Evolutionary conservation across 1,284 basidiomycete genomes (phyloP).

Genomic region (Cryptococcus depauperatus): DNA sequence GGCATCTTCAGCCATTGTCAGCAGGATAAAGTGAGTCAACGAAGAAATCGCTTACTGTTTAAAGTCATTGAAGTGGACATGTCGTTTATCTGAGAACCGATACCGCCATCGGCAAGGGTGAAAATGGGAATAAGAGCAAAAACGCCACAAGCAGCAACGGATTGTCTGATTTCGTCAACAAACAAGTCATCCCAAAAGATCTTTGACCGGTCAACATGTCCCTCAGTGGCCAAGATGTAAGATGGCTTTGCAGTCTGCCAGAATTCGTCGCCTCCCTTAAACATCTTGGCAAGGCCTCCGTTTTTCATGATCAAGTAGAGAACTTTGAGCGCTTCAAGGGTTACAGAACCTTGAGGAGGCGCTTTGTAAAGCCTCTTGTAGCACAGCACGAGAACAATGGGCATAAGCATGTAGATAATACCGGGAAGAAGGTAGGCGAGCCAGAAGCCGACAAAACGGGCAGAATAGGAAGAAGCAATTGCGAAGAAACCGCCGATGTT

Average conservation of each 20-base stretch:
- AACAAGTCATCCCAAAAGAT: conserved; percentile 49
- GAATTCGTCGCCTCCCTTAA: conserved; percentile 37
- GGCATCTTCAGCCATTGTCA: conserved; percentile 12
- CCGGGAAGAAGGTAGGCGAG: conserved; percentile 48
- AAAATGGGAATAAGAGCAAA: conserved; percentile 48
- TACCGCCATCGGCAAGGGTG: conserved; percentile 47
- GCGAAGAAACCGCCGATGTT: conserved; percentile 43
- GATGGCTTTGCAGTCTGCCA: conserved; percentile 47
- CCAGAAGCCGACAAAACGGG: conserved; percentile 45
- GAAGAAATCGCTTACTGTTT: conserved; percentile 15
- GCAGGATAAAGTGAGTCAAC: not conserved
- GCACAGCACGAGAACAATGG: conserved; percentile 44
- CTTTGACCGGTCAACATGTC: conserved; percentile 28
- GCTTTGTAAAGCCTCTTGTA: conserved; percentile 44
- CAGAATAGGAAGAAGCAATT: conserved; percentile 38
- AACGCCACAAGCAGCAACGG: conserved; percentile 47
- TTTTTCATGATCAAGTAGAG: conserved; percentile 21
- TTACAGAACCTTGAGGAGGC: conserved; percentile 48
- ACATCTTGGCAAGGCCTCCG: conserved; percentile 24
- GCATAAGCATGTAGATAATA: conserved; percentile 46
- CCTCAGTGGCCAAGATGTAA: conserved; percentile 30
- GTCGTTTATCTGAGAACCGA: conserved; percentile 43
- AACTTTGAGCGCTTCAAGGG: conserved; percentile 40
- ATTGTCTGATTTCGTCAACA: conserved; percentile 47
- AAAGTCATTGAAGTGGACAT: conserved; percentile 46